phyloP scores from a whole-genome alignment of 192 early-diverging fungal species.

The Linnemannia zychae region DNA sequence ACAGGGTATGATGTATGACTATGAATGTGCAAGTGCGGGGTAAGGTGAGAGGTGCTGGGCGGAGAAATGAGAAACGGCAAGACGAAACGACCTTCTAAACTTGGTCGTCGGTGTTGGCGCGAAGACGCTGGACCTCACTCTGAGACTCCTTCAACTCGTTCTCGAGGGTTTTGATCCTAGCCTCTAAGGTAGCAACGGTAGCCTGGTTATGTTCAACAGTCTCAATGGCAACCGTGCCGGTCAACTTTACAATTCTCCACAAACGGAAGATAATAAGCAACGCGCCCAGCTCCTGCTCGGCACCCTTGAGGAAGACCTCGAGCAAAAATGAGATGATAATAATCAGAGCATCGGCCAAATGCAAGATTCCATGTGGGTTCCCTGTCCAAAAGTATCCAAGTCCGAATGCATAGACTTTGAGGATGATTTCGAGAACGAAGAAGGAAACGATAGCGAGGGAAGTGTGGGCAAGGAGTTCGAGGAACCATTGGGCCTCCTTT shows the following conservation, averaged over 20 bases:
- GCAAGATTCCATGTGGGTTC: conserved; percentile 56
- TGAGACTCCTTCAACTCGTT: conserved; percentile 29
- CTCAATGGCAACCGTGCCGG: conserved; percentile 62
- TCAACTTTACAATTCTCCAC: conserved; percentile 67
- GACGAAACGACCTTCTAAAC: conserved; percentile 2
- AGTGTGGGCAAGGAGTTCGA: conserved; percentile 55
- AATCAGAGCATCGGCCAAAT: conserved; percentile 63
- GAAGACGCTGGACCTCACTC: conserved; percentile 41
- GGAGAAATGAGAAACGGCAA: background rate
- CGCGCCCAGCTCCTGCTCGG: conserved; percentile 64
- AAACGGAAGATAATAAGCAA: conserved; percentile 69
- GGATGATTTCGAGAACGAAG: conserved; percentile 66
- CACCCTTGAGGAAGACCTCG: conserved; percentile 65
- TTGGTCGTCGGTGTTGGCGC: conserved; percentile 31
- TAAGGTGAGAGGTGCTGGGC: background rate
- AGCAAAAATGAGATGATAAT: conserved; percentile 64
- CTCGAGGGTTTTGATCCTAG: conserved; percentile 24
- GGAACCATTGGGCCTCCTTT: conserved; percentile 45
- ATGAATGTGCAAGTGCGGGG: background rate
- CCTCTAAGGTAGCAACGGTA: background rate
- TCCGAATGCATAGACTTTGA: conserved; percentile 64
- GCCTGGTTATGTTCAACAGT: conserved; percentile 40
- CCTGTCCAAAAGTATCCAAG: conserved; percentile 57
- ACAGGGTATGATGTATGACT: background rate
- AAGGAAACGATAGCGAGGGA: conserved; percentile 59